Percentiles rank a stretch among this genome's conserved stretches.
Evolutionary conservation across 305 asterid genomes (phyloP).

Genomic region (Fraxinus ornus): DNA sequence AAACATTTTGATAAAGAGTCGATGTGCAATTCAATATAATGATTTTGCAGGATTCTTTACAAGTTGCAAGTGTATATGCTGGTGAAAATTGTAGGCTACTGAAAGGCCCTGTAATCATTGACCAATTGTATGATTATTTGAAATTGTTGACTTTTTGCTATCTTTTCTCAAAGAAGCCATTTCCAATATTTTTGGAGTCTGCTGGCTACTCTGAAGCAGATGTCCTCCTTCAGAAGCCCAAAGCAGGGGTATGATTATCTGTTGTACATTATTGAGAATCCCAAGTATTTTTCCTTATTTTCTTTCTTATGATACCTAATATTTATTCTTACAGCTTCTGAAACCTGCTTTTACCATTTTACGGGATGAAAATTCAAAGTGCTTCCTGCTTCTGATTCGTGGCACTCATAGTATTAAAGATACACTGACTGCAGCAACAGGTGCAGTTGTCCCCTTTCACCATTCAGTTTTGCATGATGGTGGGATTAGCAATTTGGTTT

Average conservation of each 20-base stretch:
- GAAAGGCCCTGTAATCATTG: conserved; percentile 64
- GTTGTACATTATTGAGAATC: background rate
- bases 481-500: conserved; percentile 68
- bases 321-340: conserved; percentile 59
- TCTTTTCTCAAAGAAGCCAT: conserved; percentile 81
- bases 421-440: conserved; percentile 86
- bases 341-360: conserved; percentile 87
- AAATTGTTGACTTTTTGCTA: conserved; percentile 68
- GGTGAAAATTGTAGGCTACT: conserved; percentile 65
- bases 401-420: conserved; percentile 95
- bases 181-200: conserved; percentile 70
- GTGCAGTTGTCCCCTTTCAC: conserved; percentile 96
- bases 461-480: conserved; percentile 85
- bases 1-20: conserved; percentile 2
- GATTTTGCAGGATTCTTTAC: conserved; percentile 68
- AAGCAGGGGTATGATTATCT: conserved; percentile 69
- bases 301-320: conserved; percentile 5
- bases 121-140: conserved; percentile 59
- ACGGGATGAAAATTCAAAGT: conserved; percentile 65
- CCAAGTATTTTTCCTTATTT: background rate
- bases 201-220: conserved; percentile 59
- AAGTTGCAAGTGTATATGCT: conserved; percentile 80
- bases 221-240: conserved; percentile 85
- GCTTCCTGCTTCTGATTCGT: conserved; percentile 85
- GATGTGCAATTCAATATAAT: conserved; percentile 10